Percentiles rank a stretch among this genome's conserved stretches.
phyloP scores from a whole-genome alignment of 106 monocot genomes.

The Iris macrosiphon region DNA sequence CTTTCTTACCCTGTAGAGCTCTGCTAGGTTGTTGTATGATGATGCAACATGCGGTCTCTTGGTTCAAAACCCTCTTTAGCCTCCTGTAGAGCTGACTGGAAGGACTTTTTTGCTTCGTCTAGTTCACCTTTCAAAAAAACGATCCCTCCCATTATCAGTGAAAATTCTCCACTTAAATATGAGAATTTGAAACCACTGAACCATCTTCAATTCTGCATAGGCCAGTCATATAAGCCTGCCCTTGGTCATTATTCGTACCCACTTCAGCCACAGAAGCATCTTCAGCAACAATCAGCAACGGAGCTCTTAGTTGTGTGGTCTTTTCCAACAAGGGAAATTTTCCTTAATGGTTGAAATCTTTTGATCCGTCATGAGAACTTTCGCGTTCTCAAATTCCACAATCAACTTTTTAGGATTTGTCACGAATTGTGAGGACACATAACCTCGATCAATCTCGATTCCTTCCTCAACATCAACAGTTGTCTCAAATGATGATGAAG shows the following conservation, averaged over 20 bases:
- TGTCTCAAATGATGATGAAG: conserved; percentile 77
- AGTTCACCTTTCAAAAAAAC: conserved; percentile 67
- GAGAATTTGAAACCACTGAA: conserved; percentile 71
- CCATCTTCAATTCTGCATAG: conserved; percentile 79
- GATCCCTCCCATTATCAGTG: conserved; percentile 70
- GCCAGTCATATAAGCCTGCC: conserved; percentile 30
- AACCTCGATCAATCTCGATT: conserved; percentile 76
- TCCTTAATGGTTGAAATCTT: conserved; percentile 76
- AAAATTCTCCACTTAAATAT: conserved; percentile 93
- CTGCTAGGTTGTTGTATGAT: no score
- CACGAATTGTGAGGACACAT: conserved; percentile 78
- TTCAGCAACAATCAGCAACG: conserved; percentile 67
- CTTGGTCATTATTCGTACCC: conserved; percentile 29
- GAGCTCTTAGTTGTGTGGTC: conserved; percentile 58
- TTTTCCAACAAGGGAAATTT: conserved; percentile 65
- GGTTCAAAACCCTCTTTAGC: no score
- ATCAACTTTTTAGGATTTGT: conserved; percentile 57
- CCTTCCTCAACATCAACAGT: conserved; percentile 72
- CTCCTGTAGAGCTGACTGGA: no score
- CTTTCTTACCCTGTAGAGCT: no score
- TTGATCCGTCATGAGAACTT: conserved; percentile 69
- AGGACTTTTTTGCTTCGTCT: no score
- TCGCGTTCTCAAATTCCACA: conserved; percentile 80
- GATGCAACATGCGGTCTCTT: no score
- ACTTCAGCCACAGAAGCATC: conserved; percentile 35